Base-by-base conservation (phyloP, 2,329 filamentous ascomycete species). In the Alternaria gansuensis region DNA sequence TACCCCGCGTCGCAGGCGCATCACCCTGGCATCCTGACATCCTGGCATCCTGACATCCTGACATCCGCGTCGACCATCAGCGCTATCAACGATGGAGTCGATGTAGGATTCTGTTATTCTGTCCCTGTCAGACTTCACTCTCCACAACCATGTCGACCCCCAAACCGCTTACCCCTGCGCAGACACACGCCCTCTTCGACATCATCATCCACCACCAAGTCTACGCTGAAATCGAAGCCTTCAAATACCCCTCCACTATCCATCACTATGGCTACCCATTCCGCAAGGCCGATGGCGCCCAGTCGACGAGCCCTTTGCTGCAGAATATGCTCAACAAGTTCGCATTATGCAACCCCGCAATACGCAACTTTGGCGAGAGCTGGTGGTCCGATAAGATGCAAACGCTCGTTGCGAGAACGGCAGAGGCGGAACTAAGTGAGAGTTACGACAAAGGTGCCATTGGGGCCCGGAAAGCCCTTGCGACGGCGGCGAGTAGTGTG, bases 361-460 rank as follows among this genome's bases (percentile, higher is more conserved):
- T 92, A 37, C 82, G 83, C 50, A 84, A 88, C 59, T 80, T 94
- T 2, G 82, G 86, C 0, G 72, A 61, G n/a, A 65, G 64, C 17
- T 78, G 77, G 52, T 78, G 77, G 76, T 68, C 75, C 56, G 72
- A 66, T 82, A 86, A 68, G 79, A 66, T 77, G 23, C 64, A 68
- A 51, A 60, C 67, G 13, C 63, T 78, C 40, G 67, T 78, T 4
- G 69, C 67, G 49, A 74, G 73, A 50, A 65, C 94, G 53, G 87
- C 84, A 8, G 83, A 87, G 31, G 89, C 87, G 2, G 87, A 91
- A 50, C 80, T 94, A 31, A 92, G 89, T 1, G 91, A 94, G 75
- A 92, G 89, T 73, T 94, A 93, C 70, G 91, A 94, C 74, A 92
- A 92, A 76, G 90, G 89, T 13, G 83, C 87, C 0, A 78, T 94